These are phyloP conservation scores for Tephrocybe sp. DNA, from an alignment of 768 basidiomycete species.

Conservation along the genomic window DNA sequence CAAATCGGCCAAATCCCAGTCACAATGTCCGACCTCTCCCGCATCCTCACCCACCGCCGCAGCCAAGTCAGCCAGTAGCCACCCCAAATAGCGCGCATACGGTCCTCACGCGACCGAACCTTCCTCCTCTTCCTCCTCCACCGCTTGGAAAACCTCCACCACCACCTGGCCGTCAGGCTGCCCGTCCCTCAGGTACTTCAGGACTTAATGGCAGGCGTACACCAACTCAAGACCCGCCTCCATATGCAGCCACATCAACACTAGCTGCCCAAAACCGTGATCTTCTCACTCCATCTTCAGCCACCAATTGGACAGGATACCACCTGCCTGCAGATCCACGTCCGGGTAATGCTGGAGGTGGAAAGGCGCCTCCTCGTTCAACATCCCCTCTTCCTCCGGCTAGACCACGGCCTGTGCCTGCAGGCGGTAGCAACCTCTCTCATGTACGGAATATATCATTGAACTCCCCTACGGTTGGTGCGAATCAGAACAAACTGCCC, in stretches of 20 bases:
- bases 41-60: slow-evolving; percentile 37
- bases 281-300: slow-evolving; percentile 44
- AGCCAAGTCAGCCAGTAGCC: slow-evolving; percentile 22
- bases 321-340: slow-evolving; percentile 65
- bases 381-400: slow-evolving; percentile 44
- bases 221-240: slow-evolving; percentile 56
- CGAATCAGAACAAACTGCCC: slow-evolving; percentile 42
- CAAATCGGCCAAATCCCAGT: slow-evolving; percentile 31
- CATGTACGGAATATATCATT: slow-evolving; percentile 58
- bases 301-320: slow-evolving; percentile 43
- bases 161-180: slow-evolving; percentile 39
- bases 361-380: slow-evolving; percentile 39
- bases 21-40: slow-evolving; percentile 48
- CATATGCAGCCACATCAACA: slow-evolving; percentile 44
- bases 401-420: slow-evolving; percentile 25
- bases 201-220: slow-evolving; percentile 46
- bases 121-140: slow-evolving; percentile 70
- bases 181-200: slow-evolving; percentile 31
- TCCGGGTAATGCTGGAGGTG: slow-evolving; percentile 47
- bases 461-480: slow-evolving; percentile 34
- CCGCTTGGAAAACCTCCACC: slow-evolving; percentile 67
- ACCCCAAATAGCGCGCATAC: slow-evolving; percentile 34
- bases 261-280: slow-evolving; percentile 37
- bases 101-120: slow-evolving; percentile 41
- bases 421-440: slow-evolving; percentile 21